A percentile compares a stretch with the other conserved stretches of the same genome.
Conservation (phyloP, 371 early-diverging fungal species). For the Lichtheimia ramosa region DNA sequence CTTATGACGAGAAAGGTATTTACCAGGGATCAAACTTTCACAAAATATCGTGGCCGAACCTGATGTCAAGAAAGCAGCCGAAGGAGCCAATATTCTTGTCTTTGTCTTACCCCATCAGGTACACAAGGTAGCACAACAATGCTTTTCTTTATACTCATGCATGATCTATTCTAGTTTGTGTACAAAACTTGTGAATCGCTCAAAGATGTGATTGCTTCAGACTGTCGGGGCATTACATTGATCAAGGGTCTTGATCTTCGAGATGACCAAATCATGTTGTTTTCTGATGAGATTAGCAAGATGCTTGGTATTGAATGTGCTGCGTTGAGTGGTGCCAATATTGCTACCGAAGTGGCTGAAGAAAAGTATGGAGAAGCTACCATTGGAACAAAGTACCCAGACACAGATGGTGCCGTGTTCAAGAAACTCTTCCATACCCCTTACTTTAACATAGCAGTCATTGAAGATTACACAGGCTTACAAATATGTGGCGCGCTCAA, state of each 20-base stretch:
- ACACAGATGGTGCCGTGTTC: slow-evolving; percentile 78
- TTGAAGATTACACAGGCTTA: slow-evolving; percentile 86
- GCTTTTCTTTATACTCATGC: background rate
- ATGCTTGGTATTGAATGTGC: slow-evolving; percentile 68
- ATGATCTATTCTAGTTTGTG: slow-evolving; percentile 71
- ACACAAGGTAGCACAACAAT: background rate
- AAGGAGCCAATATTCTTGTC: slow-evolving; percentile 87
- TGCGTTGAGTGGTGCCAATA: slow-evolving; percentile 96
- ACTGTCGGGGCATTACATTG: slow-evolving; percentile 84
- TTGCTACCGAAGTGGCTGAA: slow-evolving; percentile 92
- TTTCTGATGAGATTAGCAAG: slow-evolving; percentile 19
- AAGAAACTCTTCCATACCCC: slow-evolving; percentile 52
- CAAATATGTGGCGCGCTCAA: slow-evolving; percentile 98
- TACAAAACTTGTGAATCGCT: slow-evolving; percentile 71
- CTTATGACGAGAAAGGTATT: slow-evolving; percentile 70
- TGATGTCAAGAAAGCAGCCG: slow-evolving; percentile 69
- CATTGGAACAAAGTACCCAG: slow-evolving; percentile 64
- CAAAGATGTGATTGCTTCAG: slow-evolving; percentile 56
- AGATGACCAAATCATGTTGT: slow-evolving; percentile 16
- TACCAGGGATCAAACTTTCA: slow-evolving; percentile 88
- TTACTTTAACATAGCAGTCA: slow-evolving; percentile 81
- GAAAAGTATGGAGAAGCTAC: slow-evolving; percentile 94
- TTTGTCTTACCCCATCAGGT: slow-evolving; percentile 95
- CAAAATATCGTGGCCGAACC: slow-evolving; percentile 82
- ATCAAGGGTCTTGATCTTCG: slow-evolving; percentile 64